Conservation (phyloP, 2,329 filamentous ascomycete species). For the Beauveria medogensis region DNA sequence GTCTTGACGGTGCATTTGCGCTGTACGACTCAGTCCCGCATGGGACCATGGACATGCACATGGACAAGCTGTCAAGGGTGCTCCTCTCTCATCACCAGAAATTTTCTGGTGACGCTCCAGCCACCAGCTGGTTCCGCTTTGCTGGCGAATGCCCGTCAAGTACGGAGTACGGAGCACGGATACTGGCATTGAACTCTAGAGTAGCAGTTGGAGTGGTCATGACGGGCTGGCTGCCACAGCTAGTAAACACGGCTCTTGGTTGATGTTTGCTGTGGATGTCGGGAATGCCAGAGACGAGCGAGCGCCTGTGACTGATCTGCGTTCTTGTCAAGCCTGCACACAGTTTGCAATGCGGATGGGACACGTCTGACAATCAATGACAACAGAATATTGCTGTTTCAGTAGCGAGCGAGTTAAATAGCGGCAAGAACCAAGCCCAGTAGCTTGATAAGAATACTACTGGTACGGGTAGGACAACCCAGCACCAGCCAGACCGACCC, state of each 20-base stretch:
- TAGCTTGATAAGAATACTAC: background rate
- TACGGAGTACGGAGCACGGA: no score
- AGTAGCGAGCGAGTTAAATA: background rate
- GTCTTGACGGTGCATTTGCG: background rate
- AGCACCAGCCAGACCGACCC: background rate
- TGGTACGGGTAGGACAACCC: no score
- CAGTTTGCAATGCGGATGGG: background rate
- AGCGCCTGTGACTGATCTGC: background rate
- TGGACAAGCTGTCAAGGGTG: background rate
- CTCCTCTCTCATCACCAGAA: background rate
- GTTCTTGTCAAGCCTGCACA: background rate
- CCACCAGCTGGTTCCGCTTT: background rate
- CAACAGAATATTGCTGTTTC: background rate
- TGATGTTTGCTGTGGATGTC: constrained; percentile 1
- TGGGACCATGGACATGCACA: background rate
- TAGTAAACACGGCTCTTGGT: background rate
- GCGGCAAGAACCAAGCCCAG: background rate
- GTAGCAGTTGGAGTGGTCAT: background rate
- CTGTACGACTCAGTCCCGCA: background rate
- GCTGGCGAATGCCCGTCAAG: background rate
- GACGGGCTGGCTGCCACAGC: background rate
- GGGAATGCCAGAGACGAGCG: background rate
- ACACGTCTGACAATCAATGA: background rate
- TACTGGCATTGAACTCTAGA: background rate
- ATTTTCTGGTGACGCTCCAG: background rate